These are phyloP conservation scores for Xylaria castorea DNA, from an alignment of 495 filamentous ascomycete genomes.

Conservation along the genomic window DNA sequence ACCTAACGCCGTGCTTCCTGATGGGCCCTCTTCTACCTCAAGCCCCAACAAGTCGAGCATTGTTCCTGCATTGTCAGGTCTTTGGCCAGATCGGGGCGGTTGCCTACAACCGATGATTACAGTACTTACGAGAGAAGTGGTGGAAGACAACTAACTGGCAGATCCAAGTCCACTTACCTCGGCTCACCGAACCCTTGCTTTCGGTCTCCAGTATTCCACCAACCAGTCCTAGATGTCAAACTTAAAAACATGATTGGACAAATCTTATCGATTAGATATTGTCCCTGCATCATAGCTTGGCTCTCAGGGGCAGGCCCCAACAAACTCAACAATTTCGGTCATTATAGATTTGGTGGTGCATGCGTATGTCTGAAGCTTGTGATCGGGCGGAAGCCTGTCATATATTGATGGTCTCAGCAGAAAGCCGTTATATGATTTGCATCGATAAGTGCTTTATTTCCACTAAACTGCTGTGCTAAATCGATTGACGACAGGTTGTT, in stretches of 20 bases:
- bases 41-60: background rate
- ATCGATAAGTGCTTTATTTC: background rate
- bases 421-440: background rate
- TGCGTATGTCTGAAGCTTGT: constrained; percentile 12
- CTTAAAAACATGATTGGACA: background rate
- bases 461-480: background rate
- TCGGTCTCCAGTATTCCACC: background rate
- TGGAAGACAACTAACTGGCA: background rate
- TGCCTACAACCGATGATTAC: background rate
- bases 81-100: background rate
- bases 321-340: constrained; percentile 26
- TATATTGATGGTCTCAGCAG: background rate
- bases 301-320: constrained; percentile 20
- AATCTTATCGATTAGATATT: constrained; percentile 23
- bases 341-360: background rate
- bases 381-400: constrained; percentile 11
- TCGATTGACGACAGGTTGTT: background rate
- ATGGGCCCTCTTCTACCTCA: background rate
- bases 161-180: constrained; percentile 22
- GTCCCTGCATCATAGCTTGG: constrained; percentile 8
- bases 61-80: background rate
- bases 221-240: background rate
- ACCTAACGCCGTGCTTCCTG: background rate
- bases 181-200: constrained; percentile 16
- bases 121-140: background rate